Conservation (phyloP, 1,284 basidiomycete species). For the Sporisorium iseilematis-ciliati region DNA sequence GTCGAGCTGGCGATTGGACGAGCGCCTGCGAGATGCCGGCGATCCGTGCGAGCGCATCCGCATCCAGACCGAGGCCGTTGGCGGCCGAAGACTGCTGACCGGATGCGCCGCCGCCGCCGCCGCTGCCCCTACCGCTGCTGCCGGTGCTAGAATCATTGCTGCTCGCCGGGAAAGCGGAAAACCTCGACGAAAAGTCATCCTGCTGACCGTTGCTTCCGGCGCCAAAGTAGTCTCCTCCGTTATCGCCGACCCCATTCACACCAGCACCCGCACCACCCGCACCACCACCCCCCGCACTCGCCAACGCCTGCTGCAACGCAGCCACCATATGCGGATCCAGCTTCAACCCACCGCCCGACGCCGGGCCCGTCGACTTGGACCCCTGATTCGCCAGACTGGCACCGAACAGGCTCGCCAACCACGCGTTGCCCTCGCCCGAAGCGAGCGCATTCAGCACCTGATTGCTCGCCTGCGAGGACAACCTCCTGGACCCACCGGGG, state of each 20-base stretch:
- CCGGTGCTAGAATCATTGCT: background rate
- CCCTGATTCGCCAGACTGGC: constrained; percentile 44
- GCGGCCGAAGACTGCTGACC: constrained; percentile 4
- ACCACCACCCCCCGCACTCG: constrained; percentile 24
- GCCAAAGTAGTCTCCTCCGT: constrained; percentile 37
- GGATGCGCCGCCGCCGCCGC: constrained; percentile 3
- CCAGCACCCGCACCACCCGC: constrained; percentile 9
- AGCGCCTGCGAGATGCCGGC: constrained; percentile 50
- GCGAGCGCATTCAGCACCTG: constrained; percentile 60
- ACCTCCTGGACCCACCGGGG: constrained; percentile 46
- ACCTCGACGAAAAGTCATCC: constrained; percentile 34
- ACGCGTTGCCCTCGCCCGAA: constrained; percentile 56
- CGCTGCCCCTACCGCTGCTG: too few species aligned
- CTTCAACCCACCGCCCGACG: constrained; percentile 49
- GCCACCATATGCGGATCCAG: constrained; percentile 61
- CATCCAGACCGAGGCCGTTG: constrained; percentile 39
- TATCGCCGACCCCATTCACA: constrained; percentile 8
- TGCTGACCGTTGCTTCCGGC: background rate
- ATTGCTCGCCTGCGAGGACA: constrained; percentile 54
- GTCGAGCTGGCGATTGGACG: constrained; percentile 42
- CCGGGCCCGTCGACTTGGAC: constrained; percentile 36
- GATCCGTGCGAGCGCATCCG: constrained; percentile 42
- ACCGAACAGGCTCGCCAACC: constrained; percentile 58
- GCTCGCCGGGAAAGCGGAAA: constrained; percentile 23
- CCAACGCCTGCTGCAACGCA: constrained; percentile 56